Conservation (phyloP, 2,329 filamentous ascomycete species). For the Microsporum ferrugineum region DNA sequence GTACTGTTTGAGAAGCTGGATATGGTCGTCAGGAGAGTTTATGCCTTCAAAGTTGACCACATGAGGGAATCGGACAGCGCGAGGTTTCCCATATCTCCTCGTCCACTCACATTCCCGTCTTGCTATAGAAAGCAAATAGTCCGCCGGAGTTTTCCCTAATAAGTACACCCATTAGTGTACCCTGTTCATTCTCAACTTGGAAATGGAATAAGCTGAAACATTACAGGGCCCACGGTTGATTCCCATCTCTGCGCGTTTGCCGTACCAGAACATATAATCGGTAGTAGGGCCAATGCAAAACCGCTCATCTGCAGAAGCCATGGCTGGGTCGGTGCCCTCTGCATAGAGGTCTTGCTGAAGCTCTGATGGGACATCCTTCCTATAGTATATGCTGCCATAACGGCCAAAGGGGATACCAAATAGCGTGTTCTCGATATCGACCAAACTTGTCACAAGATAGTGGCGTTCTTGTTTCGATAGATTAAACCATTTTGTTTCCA, state of each 20-base stretch:
- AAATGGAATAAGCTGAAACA: too few species aligned
- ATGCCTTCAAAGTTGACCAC: conserved; percentile 7
- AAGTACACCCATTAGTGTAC: too few species aligned
- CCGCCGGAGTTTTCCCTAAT: conserved; percentile 5
- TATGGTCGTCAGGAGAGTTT: conserved; percentile 5
- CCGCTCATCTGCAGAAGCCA: neutral
- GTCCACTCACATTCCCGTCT: conserved; percentile 10
- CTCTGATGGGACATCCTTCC: conserved; percentile 9
- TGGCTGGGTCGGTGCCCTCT: neutral
- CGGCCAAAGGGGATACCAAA: conserved; percentile 6
- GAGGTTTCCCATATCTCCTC: conserved; percentile 9
- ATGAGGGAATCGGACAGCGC: conserved; percentile 7
- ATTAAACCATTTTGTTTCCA: conserved; percentile 16
- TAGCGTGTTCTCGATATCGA: conserved; percentile 11
- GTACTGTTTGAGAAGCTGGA: conserved; percentile 10
- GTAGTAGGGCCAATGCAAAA: conserved; percentile 13
- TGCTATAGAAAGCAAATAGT: conserved; percentile 7
- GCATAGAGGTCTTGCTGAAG: conserved; percentile 16
- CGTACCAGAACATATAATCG: conserved; percentile 14
- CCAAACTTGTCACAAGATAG: conserved; percentile 13
- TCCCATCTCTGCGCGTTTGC: conserved; percentile 4
- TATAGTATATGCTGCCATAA: conserved; percentile 9
- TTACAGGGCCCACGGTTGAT: neutral
- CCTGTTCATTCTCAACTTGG: too few species aligned
- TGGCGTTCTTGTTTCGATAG: conserved; percentile 10